Evolutionary conservation across 2,329 filamentous ascomycete species (phyloP).

Genomic region (Paramyrothecium roridum): DNA sequence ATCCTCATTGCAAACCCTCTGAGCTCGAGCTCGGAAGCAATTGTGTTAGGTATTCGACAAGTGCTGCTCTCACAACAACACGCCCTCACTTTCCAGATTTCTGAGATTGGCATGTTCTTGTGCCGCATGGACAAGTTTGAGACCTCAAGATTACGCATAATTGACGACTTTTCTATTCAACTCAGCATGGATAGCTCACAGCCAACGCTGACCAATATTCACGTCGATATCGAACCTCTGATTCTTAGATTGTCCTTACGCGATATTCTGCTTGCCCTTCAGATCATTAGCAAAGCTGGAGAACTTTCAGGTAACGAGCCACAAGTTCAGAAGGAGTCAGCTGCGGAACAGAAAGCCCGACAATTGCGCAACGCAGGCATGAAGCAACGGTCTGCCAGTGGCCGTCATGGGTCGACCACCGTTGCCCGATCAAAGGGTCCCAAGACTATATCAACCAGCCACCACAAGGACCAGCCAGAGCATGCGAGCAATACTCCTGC

Average conservation of each 20-base stretch:
- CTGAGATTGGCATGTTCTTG: slow-evolving; percentile 94
- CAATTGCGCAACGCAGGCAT: slow-evolving; percentile 47
- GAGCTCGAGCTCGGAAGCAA: slow-evolving; percentile 86
- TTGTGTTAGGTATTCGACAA: slow-evolving; percentile 92
- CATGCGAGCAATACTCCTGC: background rate
- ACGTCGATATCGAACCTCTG: slow-evolving; percentile 85
- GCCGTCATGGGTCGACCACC: slow-evolving; percentile 51
- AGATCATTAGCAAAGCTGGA: slow-evolving; percentile 87
- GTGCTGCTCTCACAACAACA: slow-evolving; percentile 91
- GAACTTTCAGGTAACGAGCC: slow-evolving; percentile 73
- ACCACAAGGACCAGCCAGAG: background rate
- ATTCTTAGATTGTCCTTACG: slow-evolving; percentile 86
- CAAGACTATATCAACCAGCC: slow-evolving; percentile 31
- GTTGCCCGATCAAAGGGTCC: slow-evolving; percentile 29
- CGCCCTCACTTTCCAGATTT: slow-evolving; percentile 88
- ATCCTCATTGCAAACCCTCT: slow-evolving; percentile 95
- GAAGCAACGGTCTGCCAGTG: slow-evolving; percentile 56
- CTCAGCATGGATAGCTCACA: slow-evolving; percentile 76
- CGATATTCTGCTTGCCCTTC: slow-evolving; percentile 90
- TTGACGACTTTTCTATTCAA: slow-evolving; percentile 94
- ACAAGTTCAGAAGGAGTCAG: slow-evolving; percentile 30
- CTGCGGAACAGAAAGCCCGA: slow-evolving; percentile 53
- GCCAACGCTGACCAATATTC: slow-evolving; percentile 69
- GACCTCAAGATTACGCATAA: slow-evolving; percentile 80
- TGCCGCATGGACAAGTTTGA: slow-evolving; percentile 99